Percentiles rank a stretch among this genome's conserved stretches.
Conservation (phyloP, 306 rosid genomes). For the Sindora glabra region DNA sequence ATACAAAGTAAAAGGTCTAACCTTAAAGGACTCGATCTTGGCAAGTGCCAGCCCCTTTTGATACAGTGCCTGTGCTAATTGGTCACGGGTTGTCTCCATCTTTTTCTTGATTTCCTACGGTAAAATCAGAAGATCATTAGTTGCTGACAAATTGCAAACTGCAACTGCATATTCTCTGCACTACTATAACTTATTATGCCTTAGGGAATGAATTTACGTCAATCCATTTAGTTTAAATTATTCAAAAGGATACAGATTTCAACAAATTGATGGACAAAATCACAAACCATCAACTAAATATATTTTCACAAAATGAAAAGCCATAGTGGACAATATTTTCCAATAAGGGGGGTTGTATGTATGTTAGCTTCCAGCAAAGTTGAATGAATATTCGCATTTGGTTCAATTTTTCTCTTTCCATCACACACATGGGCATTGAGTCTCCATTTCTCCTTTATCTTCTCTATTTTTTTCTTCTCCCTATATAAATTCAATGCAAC, state of each 20-base stretch:
- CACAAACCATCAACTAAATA: not conserved
- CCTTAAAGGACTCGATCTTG: slow-evolving; percentile 66
- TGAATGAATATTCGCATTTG: too few relatives aligned
- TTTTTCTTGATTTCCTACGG: slow-evolving; percentile 67
- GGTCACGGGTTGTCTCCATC: slow-evolving; percentile 81
- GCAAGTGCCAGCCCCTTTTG: slow-evolving; percentile 87
- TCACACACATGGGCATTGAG: too few relatives aligned
- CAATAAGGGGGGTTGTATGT: not conserved
- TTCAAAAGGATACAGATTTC: not conserved
- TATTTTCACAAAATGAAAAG: not conserved
- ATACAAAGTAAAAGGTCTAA: slow-evolving; percentile 26
- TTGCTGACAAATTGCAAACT: not conserved
- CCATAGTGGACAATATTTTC: not conserved
- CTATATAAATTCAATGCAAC: not conserved
- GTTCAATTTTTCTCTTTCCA: not conserved
- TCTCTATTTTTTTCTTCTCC: not conserved
- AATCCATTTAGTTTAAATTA: not conserved
- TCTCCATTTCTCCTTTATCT: not conserved
- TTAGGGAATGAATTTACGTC: not conserved
- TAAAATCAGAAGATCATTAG: slow-evolving; percentile 1
- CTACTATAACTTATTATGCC: not conserved
- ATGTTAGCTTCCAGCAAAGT: too few relatives aligned
- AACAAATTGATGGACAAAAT: too few relatives aligned
- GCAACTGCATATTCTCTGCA: not conserved
- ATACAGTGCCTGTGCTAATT: slow-evolving; percentile 78